Base-by-base conservation (phyloP, 1,139 yeast species). In the Magnusiomyces paraingens region DNA sequence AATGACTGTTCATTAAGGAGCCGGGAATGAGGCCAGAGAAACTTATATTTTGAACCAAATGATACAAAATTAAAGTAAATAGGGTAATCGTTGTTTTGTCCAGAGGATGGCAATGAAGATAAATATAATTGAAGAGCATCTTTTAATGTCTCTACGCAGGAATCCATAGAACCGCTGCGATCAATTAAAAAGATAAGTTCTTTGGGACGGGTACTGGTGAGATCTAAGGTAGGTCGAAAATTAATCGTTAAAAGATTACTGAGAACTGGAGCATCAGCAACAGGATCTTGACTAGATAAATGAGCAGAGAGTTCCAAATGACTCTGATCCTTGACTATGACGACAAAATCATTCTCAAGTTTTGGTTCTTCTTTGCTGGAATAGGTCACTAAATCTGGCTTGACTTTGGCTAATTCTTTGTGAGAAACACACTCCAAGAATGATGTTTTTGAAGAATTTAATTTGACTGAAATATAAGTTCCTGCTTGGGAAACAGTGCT, bases 131-230 rank as follows among this genome's bases (percentile, higher is more conserved):
- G 41, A 14, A 54, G 15, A 11, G 56, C 54, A 15, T 50, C 39
- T 22, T 43, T 43, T 18, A 54, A 32, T 17, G 52, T 47, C 18
- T 29, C n/a, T 10, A 51, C 18, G 11, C 43, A 32, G 3, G 6
- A 14, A 26, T 3, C 2, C 56, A 54, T 54, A 4, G 54, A 51
- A 2, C 52, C 54, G 20, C 54, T 47, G 18, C 56, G 17, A 35
- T 54, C 56, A 15, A 54, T 29, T 6, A 54, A 36, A 18, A 54
- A 54, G 35, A 54, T 45, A n/a, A 54, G 17, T 41, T 54, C 56
- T 20, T 54, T 54, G 1, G 47, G 10, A n/a, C 22, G 5, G 2
- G 36, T 14, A 20, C 50, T 51, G 2, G 41, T 20, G 8, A 26
- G 8, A 26, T 4, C 32, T 5, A 26, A 26, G 8, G 32, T 26